phyloP scores from a whole-genome alignment of 177 flowering plant genomes.

The Vitis hybrid region DNA sequence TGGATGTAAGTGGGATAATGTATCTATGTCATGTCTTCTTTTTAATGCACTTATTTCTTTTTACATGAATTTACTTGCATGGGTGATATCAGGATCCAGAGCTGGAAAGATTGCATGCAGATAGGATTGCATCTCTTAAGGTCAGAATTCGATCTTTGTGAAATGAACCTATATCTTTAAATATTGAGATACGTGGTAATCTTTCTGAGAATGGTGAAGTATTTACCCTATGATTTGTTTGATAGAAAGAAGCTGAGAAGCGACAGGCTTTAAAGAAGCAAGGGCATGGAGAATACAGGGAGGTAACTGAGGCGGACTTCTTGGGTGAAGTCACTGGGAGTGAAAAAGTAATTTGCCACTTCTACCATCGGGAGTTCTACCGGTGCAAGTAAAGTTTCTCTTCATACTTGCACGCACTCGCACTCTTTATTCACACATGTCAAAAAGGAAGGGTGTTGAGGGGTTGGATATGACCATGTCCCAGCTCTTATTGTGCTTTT shows the following conservation, averaged over 20 bases:
- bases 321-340: constrained; percentile 89
- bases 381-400: constrained; percentile 79
- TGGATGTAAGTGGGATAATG: constrained; percentile 75
- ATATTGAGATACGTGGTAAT: not conserved
- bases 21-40: not conserved
- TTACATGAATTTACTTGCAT: not conserved
- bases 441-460: no score
- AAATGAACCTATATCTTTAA: not conserved
- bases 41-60: not conserved
- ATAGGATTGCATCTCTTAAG: constrained; percentile 92
- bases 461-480: no score
- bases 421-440: not conserved
- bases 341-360: constrained; percentile 88
- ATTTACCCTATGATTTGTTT: constrained; percentile 17
- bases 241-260: constrained; percentile 93
- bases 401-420: not conserved
- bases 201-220: constrained; percentile 7
- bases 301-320: constrained; percentile 88
- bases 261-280: constrained; percentile 57
- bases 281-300: constrained; percentile 97
- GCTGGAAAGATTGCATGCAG: constrained; percentile 90
- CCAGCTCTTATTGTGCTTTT: no score
- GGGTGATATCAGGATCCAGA: constrained; percentile 75
- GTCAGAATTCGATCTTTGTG: constrained; percentile 28
- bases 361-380: constrained; percentile 92